These are phyloP conservation scores for Rhizopogon rudus DNA, from an alignment of 768 basidiomycete genomes.

Conservation along the genomic window DNA sequence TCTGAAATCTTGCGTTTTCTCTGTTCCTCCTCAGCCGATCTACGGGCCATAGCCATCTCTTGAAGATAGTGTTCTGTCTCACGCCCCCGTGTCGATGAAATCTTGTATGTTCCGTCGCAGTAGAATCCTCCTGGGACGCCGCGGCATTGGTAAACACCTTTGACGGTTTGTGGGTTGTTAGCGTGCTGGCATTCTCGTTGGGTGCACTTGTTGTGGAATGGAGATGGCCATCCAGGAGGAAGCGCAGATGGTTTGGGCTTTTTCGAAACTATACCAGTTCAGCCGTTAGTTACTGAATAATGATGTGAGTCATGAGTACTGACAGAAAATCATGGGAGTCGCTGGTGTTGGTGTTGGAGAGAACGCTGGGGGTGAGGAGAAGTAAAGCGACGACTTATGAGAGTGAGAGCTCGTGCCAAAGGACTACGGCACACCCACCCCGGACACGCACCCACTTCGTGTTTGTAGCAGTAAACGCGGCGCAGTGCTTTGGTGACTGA, in stretches of 20 bases:
- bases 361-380: conserved; percentile 10
- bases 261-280: conserved; percentile 19
- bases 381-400: conserved; percentile 19
- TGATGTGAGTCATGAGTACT: conserved; percentile 7
- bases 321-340: conserved; percentile 24
- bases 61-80: conserved; percentile 28
- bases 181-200: conserved; percentile 27
- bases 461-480: conserved; percentile 8
- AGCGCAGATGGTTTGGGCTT: conserved; percentile 24
- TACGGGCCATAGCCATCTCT: conserved; percentile 18
- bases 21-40: conserved; percentile 23
- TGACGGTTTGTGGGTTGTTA: conserved; percentile 24
- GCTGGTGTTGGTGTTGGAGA: conserved; percentile 8
- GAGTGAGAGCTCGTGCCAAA: conserved; percentile 13
- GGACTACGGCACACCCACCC: conserved; percentile 12
- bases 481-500: not conserved
- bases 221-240: conserved; percentile 31
- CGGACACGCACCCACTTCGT: conserved; percentile 29
- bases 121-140: conserved; percentile 29
- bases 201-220: conserved; percentile 32
- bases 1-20: conserved; percentile 24
- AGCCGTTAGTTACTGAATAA: not conserved
- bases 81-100: conserved; percentile 27
- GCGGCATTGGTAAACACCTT: conserved; percentile 28
- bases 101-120: conserved; percentile 30